phyloP scores from a whole-genome alignment of 202 grass and related monocot genomes.

The Carex arenaria region DNA sequence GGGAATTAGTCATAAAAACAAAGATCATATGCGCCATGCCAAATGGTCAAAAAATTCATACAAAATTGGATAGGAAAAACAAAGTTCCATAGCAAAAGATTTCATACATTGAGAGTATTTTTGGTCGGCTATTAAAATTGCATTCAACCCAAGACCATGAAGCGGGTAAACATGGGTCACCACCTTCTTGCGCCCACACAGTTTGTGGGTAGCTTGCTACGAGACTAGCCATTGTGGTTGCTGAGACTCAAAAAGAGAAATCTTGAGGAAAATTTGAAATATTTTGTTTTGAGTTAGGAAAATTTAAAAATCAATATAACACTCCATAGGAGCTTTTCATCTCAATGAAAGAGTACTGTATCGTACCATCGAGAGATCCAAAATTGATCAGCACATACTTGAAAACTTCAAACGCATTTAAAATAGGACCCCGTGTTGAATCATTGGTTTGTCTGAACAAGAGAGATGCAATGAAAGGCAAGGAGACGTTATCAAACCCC shows the following conservation, averaged over 20 bases:
- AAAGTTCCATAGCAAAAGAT: slow-evolving; percentile 4
- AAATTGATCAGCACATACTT: slow-evolving; percentile 27
- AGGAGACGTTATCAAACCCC: slow-evolving; percentile 18
- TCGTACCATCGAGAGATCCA: slow-evolving; percentile 19
- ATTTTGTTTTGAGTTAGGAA: too few species aligned
- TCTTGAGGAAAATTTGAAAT: background rate
- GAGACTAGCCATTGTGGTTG: slow-evolving; percentile 59
- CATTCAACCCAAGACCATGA: slow-evolving; percentile 91
- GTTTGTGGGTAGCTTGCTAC: slow-evolving; percentile 47
- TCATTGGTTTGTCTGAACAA: slow-evolving; percentile 16
- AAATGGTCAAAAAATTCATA: background rate
- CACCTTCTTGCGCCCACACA: slow-evolving; percentile 80
- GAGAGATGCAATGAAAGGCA: slow-evolving; percentile 2
- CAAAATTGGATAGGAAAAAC: background rate
- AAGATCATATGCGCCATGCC: background rate
- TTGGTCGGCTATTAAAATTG: slow-evolving; percentile 38
- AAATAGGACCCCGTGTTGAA: slow-evolving; percentile 20
- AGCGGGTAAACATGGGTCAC: slow-evolving; percentile 79
- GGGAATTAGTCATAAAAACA: background rate
- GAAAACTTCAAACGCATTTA: slow-evolving; percentile 29
- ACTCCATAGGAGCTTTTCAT: background rate
- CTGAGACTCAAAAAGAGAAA: slow-evolving; percentile 21
- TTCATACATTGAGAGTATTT: slow-evolving; percentile 57
- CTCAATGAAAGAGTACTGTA: background rate
- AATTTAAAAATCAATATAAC: too few species aligned